phyloP scores from a whole-genome alignment of 805 yeast genomes.

The Saccharomycopsis lassenensis region DNA sequence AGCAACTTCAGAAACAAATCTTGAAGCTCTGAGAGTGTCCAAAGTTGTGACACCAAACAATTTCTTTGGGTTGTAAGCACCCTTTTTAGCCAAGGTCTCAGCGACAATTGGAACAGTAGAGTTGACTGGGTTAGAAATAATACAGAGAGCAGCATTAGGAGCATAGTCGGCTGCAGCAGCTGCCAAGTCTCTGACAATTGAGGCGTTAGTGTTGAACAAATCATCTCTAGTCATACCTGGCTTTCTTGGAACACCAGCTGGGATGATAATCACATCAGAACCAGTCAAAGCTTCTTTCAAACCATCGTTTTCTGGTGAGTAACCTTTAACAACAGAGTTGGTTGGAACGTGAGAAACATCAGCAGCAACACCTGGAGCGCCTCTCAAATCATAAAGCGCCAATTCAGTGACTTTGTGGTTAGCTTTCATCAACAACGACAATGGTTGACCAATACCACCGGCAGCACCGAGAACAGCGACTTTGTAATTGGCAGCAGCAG shows the following conservation, averaged over 20 bases:
- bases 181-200: slow-evolving; percentile 69
- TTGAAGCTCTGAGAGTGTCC: slow-evolving; percentile 62
- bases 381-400: slow-evolving; percentile 61
- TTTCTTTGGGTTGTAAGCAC: slow-evolving; percentile 65
- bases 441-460: slow-evolving; percentile 76
- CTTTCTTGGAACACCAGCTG: slow-evolving; percentile 85
- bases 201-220: slow-evolving; percentile 73
- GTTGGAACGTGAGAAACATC: slow-evolving; percentile 74
- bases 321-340: slow-evolving; percentile 52
- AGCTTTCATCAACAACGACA: slow-evolving; percentile 55
- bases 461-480: slow-evolving; percentile 77
- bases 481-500: slow-evolving; percentile 59
- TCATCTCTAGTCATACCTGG: slow-evolving; percentile 88
- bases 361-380: slow-evolving; percentile 74
- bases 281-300: slow-evolving; percentile 60
- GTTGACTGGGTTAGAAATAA: slow-evolving; percentile 77
- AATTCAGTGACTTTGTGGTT: slow-evolving; percentile 62
- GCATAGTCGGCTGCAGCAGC: slow-evolving; percentile 53
- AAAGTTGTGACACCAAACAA: slow-evolving; percentile 77
- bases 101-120: slow-evolving; percentile 78
- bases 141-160: slow-evolving; percentile 55
- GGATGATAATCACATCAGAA: slow-evolving; percentile 79
- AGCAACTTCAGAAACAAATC: slow-evolving; percentile 52
- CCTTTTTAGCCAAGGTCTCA: slow-evolving; percentile 62
- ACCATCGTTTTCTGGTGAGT: slow-evolving; percentile 57